Base-by-base conservation (phyloP, 495 filamentous ascomycete genomes). In the Terfezia boudieri region DNA sequence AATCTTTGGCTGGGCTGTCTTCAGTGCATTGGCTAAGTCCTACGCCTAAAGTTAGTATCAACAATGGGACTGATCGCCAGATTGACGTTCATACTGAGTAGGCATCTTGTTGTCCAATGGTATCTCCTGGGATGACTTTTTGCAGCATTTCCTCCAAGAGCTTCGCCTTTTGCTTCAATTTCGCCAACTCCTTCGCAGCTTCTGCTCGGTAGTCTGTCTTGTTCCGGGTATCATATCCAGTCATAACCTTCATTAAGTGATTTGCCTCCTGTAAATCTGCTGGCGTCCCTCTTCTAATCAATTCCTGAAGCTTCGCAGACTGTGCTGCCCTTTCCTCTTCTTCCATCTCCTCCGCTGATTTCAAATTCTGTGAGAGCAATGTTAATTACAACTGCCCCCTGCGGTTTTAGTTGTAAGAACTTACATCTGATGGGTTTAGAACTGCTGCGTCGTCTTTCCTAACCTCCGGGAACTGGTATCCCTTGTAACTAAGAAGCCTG, bases 181-280 rank as follows among this genome's bases (percentile, higher is more conserved):
- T 92, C 55, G 75, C 74, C 2, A 96, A 87, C 53, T 96, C 90
- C 64, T 95, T 88, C 9, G 90, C 90, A 2, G 90, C 90, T 70
- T 96, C 96, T 36, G 90, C 90, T 58, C 90, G 79, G 64, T 95
- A 98, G 68, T 98, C 90, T 5, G 92, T 94, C 69, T 95, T 96
- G 59, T 86, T 82, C 59, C 86, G 71, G 48, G 84, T 93, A 66
- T 96, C 90, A 67, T 82, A 96, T 57, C 90, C 90, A 26, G 90
- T 90, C 90, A 98, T 95, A 48, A 98, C 76, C 68, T 98, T 98
- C 90, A 98, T 98, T 55, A 98, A 70, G 60, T 82, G 76, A 63
- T 98, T 98, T 10, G 90, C 90, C 71, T 96, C 90, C 63, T 94
- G 87, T 32, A 98, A 68, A 67, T 96, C 90, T 52, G 88, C 80